A percentile compares a stretch with the other conserved stretches of the same genome.
Conservation (phyloP, 305 asterid species). For the Rubia peregrina region DNA sequence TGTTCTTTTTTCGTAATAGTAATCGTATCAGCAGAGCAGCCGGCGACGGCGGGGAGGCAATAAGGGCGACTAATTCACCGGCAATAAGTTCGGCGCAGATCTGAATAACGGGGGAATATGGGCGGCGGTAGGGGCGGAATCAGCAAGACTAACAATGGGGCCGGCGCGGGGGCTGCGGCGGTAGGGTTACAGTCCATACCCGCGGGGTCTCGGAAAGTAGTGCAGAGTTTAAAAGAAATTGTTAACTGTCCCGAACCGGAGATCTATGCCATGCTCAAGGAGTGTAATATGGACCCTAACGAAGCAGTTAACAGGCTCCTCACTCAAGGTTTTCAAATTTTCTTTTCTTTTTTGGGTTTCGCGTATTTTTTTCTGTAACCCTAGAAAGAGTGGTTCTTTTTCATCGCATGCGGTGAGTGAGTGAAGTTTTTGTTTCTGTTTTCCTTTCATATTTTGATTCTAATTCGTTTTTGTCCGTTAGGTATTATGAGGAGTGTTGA, state of each 20-base stretch:
- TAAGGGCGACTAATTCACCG: conserved; percentile 2
- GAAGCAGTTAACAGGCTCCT: conserved; percentile 85
- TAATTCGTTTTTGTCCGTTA: too few species aligned
- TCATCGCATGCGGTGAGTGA: neutral
- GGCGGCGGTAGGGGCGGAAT: conserved; percentile 23
- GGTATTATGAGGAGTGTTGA: neutral
- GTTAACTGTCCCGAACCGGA: conserved; percentile 78
- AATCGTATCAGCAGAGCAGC: conserved; percentile 3
- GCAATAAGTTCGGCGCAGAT: conserved; percentile 12
- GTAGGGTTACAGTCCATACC: conserved; percentile 53
- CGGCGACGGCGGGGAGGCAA: neutral
- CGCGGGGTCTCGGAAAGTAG: conserved; percentile 65
- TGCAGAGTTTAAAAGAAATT: conserved; percentile 85
- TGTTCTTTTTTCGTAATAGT: neutral
- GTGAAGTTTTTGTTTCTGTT: neutral
- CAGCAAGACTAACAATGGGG: conserved; percentile 11
- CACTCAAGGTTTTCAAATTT: conserved; percentile 23
- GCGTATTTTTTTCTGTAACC: too few species aligned
- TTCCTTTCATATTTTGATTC: neutral
- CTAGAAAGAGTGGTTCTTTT: too few species aligned
- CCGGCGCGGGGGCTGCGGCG: conserved; percentile 34
- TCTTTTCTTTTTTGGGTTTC: too few species aligned
- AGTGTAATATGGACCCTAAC: conserved; percentile 98
- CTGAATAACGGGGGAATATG: conserved; percentile 14
- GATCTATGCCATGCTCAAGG: conserved; percentile 88